Base-by-base conservation (phyloP, 2,329 filamentous ascomycete species). In the Ceratocystiopsis minuta region DNA sequence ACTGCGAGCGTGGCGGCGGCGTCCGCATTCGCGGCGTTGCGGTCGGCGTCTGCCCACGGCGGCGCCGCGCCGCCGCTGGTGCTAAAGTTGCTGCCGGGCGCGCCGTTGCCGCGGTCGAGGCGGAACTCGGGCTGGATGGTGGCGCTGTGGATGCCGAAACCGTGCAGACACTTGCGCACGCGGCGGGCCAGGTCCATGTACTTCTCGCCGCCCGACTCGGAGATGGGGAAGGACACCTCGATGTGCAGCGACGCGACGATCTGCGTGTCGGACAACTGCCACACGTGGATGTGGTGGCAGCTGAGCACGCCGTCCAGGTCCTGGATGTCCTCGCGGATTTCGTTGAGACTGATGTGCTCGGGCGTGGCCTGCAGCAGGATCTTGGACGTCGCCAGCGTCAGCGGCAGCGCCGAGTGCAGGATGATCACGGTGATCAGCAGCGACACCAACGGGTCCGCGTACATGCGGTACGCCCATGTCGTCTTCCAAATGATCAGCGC, bases 51-150 rank as follows among this genome's bases (percentile, higher is more conserved):
- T 20, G n/a, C 16, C 33, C n/a, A n/a, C n/a, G n/a, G n/a, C n/a
- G n/a, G n/a, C n/a, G 20, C 32, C 41, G 9, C 32, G n/a, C 34
- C 34, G 11, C 11, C 11, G 31, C 13, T 11, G 31, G 31, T 32
- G 31, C 31, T 32, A 14, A 14, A 32, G 32, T 39, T 9, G 39
- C 9, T 15, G 16, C 33, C 14, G 32, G 4, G n/a, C 34, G 18
- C 55, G 55, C 40, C 62, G 32, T 41, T 18, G 18, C 20, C 18
- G 37, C 16, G 58, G 3, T 46, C 72, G 20, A 73, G 57, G 48
- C 72, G 76, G 51, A 78, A 98, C 59, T 98, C 90, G 6, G 90
- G 90, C 60, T 98, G 90, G 51, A 98, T 96, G 13, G 90, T 98
- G 33, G 86, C 88, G 34, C 83, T 92, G 64, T 98, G 90, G 49